Percentiles rank a stretch among this genome's conserved stretches.
These are phyloP conservation scores for Radiomyces spectabilis DNA, from an alignment of 192 early-diverging fungal genomes.

Conservation along the genomic window DNA sequence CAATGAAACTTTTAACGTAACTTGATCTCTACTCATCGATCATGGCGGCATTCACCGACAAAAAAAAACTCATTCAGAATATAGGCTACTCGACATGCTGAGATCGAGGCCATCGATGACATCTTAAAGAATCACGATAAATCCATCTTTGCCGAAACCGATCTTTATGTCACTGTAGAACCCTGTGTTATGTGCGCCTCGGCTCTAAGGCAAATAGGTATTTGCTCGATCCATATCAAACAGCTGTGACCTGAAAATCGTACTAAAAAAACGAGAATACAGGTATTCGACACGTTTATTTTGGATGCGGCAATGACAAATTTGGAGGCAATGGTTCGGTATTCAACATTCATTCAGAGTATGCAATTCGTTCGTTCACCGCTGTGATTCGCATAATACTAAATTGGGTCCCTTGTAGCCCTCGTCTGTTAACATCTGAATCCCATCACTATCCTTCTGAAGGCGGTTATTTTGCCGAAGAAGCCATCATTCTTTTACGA, in stretches of 20 bases:
- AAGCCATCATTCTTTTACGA: constrained; percentile 81
- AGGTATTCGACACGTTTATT: constrained; percentile 81
- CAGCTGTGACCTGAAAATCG: not conserved
- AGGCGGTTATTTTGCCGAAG: constrained; percentile 65
- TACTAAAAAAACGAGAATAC: not conserved
- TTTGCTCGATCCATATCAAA: not conserved
- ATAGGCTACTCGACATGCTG: constrained; percentile 90
- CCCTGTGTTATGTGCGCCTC: constrained; percentile 98
- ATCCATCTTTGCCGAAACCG: constrained; percentile 35
- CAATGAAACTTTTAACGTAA: constrained; percentile 81
- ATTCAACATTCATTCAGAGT: constrained; percentile 68
- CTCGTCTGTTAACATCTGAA: not conserved
- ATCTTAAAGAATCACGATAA: constrained; percentile 40
- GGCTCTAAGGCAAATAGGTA: constrained; percentile 75
- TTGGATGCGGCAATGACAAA: constrained; percentile 87
- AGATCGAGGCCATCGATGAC: constrained; percentile 85
- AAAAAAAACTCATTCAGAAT: no score
- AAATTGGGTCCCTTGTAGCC: not conserved
- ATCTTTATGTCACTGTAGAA: constrained; percentile 95
- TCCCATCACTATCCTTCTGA: constrained; percentile 50
- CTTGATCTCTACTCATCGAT: no score
- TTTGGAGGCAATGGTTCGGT: constrained; percentile 98
- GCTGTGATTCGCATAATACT: not conserved
- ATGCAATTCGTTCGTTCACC: constrained; percentile 13
- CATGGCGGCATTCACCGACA: no score